These are phyloP conservation scores for Saussurea involucrata DNA, from an alignment of 129 eudicot species.

Conservation along the genomic window DNA sequence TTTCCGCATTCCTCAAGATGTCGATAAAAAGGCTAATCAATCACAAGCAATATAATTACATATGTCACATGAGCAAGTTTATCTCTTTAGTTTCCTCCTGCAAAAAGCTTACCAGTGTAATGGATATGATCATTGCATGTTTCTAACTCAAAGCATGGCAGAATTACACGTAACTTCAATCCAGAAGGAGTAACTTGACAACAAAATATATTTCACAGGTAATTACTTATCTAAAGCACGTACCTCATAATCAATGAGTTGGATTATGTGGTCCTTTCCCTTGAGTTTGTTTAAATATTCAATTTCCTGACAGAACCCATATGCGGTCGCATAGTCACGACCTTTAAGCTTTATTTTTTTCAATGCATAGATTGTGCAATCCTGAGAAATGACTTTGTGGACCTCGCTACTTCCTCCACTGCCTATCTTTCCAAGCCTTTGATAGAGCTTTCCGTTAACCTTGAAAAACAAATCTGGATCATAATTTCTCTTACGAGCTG, in stretches of 20 bases:
- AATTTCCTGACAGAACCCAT: conserved; percentile 97
- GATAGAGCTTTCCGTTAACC: conserved; percentile 93
- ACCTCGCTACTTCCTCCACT: conserved; percentile 99
- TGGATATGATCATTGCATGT: not conserved
- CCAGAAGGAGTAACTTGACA: conserved; percentile 1
- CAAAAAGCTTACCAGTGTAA: not conserved
- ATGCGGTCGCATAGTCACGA: conserved; percentile 98
- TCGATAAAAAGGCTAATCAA: not conserved
- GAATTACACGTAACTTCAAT: not conserved
- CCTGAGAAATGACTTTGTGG: conserved; percentile 92
- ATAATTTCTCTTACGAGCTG: conserved; percentile 66
- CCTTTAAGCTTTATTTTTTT: conserved; percentile 97
- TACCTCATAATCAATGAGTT: conserved; percentile 96
- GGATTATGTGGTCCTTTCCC: conserved; percentile 90
- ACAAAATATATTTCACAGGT: not conserved
- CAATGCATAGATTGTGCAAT: conserved; percentile 90
- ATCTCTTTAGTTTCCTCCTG: not conserved
- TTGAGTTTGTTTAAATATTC: conserved; percentile 72
- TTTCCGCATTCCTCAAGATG: conserved; percentile 17
- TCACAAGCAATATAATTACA: not conserved
- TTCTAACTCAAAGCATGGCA: not conserved
- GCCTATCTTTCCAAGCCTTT: conserved; percentile 99
- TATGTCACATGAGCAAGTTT: no score
- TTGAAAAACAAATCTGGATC: conserved; percentile 88
- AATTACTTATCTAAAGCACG: conserved; percentile 18